Evolutionary conservation across 768 basidiomycete genomes (phyloP), one percentile per base, ranked within the genome.

Genomic region (Russula brevipes): DNA sequence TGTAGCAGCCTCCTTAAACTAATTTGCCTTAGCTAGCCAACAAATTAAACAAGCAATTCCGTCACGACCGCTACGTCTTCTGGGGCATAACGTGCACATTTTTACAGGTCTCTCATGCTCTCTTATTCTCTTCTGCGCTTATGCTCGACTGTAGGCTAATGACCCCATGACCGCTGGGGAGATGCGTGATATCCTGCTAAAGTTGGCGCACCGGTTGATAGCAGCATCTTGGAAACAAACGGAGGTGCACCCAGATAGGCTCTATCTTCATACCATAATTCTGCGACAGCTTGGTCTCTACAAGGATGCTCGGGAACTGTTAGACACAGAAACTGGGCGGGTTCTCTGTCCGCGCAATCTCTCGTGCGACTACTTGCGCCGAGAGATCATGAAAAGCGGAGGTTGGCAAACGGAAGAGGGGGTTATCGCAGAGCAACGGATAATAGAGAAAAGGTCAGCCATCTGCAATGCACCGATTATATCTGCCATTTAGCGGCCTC

Each of bases 21-120:
- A 14, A 61, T 36, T 50, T 60, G 7, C 38, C 47, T 59, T 54
- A 93, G 91, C 79, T 91, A 60, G 85, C 91, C 24, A 87, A 87
- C 5, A 86, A 84, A 70, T 84, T 94, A 84, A 81, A 86, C 77
- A 93, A 90, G 71, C 85, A 87, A 68, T 94, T 93, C 71, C 88
- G 88, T 62, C 85, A 89, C 39, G 87, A 89, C 58, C 81, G 87
- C 46, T 92, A 89, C 70, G 73, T 92, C 44, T 93, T 88, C 71
- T 94, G 92, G 92, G 86, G 82, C 66, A 82, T 89, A 41, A 88
- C 89, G 70, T 83, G 89, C 63, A 84, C 88, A 11, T 79, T 91
- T 53, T 82, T 94, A 17, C 92, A 94, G 82, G 89, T 88, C 35
- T 52, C 62, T 64, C 35, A 56, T 57, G 42, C 16, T 7, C 12